Percentiles rank a stretch among this genome's conserved stretches.
Evolutionary conservation across 2,329 filamentous ascomycete genomes (phyloP).

Genomic region (Hypoxylon sp.): DNA sequence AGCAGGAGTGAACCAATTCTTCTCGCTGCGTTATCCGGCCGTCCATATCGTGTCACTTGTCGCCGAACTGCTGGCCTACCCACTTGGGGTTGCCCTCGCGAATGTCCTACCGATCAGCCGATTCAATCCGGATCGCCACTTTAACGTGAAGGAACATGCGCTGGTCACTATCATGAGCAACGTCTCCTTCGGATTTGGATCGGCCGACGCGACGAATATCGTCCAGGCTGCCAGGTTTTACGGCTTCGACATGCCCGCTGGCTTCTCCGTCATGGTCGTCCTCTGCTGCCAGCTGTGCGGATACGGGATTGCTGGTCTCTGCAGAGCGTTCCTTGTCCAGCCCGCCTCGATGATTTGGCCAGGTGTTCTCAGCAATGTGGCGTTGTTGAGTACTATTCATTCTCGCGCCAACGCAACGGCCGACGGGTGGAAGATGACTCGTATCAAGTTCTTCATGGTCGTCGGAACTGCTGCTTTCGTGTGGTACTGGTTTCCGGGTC

Average conservation of each 20-base stretch:
- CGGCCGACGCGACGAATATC: slow-evolving; percentile 56
- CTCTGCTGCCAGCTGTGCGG: slow-evolving; percentile 47
- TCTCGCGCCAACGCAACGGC: slow-evolving; percentile 48
- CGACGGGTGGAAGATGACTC: slow-evolving; percentile 48
- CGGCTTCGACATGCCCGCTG: slow-evolving; percentile 48
- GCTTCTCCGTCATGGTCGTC: slow-evolving; percentile 40
- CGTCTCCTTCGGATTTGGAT: slow-evolving; percentile 56
- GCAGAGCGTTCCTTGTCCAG: slow-evolving; percentile 53
- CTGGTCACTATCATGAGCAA: slow-evolving; percentile 59
- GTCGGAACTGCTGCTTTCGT: slow-evolving; percentile 49
- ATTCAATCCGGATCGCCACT: slow-evolving; percentile 53
- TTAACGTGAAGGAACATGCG: slow-evolving; percentile 58
- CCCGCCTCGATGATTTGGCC: slow-evolving; percentile 63
- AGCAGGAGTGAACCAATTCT: slow-evolving; percentile 57
- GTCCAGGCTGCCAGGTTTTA: slow-evolving; percentile 55
- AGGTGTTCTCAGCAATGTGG: slow-evolving; percentile 58
- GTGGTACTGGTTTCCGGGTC: slow-evolving; percentile 61
- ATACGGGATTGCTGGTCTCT: slow-evolving; percentile 58
- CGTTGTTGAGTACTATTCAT: slow-evolving; percentile 54
- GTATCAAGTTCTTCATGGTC: slow-evolving; percentile 48
- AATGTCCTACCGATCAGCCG: slow-evolving; percentile 50
- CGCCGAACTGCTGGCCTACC: slow-evolving; percentile 55
- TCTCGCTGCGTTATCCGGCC: slow-evolving; percentile 55
- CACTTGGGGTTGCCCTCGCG: slow-evolving; percentile 52
- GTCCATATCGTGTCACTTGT: slow-evolving; percentile 57